These are phyloP conservation scores for Pseudofabraea citricarpa DNA, from an alignment of 2,329 filamentous ascomycete genomes.

Conservation along the genomic window DNA sequence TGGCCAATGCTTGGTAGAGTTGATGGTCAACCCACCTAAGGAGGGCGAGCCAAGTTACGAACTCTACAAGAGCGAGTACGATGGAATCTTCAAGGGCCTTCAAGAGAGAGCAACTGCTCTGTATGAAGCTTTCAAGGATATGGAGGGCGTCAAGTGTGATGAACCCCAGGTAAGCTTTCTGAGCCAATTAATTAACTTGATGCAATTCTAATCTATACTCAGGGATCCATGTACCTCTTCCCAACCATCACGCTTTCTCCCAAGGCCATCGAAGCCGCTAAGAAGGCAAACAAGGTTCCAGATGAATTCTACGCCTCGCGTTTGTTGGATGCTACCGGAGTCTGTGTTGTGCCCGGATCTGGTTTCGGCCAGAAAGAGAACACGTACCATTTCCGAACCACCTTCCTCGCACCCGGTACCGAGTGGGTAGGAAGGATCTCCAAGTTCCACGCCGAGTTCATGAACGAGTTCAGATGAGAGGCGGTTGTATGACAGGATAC, in stretches of 20 bases:
- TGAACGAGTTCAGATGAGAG: conserved; percentile 65
- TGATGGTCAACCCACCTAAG: conserved; percentile 95
- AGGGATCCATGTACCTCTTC: conserved; percentile 99
- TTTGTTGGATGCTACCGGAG: conserved; percentile 87
- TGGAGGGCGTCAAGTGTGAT: conserved; percentile 94
- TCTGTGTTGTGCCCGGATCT: conserved; percentile 87
- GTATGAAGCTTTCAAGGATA: conserved; percentile 83
- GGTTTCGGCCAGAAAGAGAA: conserved; percentile 93
- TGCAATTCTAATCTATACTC: conserved; percentile 5
- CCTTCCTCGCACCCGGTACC: conserved; percentile 92
- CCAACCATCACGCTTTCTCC: conserved; percentile 78
- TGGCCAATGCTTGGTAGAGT: conserved; percentile 91
- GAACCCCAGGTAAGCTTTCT: conserved; percentile 57
- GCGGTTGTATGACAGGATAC: too few species aligned
- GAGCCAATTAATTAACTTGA: neutral
- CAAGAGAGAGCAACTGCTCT: conserved; percentile 76
- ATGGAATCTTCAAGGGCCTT: conserved; percentile 73
- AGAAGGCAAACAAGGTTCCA: conserved; percentile 64
- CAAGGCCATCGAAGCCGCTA: conserved; percentile 73
- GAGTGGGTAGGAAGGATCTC: conserved; percentile 87
- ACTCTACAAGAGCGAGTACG: conserved; percentile 82
- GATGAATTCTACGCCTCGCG: conserved; percentile 95
- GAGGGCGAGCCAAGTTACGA: conserved; percentile 78
- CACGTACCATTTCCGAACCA: conserved; percentile 91
- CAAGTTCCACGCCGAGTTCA: conserved; percentile 88